Conservation (phyloP, 2,329 filamentous ascomycete species). For the Cadophora luteo-olivacea region DNA sequence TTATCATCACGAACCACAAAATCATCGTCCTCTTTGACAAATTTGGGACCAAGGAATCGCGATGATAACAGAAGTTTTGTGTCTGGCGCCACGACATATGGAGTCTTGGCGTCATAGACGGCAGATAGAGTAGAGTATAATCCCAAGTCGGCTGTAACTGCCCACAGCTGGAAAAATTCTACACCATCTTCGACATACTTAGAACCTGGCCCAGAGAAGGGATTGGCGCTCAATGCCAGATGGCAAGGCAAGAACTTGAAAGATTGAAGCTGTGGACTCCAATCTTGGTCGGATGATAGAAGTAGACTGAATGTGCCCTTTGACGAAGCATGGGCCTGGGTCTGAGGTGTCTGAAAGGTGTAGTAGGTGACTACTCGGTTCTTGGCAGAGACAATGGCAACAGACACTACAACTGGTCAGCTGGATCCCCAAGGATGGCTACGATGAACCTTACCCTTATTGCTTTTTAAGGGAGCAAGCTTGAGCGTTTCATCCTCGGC, state of each 20-base stretch:
- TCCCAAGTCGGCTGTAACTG: slow-evolving; percentile 51
- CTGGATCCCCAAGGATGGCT: background rate
- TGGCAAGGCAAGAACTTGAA: slow-evolving; percentile 29
- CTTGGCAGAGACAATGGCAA: slow-evolving; percentile 39
- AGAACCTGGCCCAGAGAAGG: slow-evolving; percentile 21
- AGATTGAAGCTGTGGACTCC: slow-evolving; percentile 8
- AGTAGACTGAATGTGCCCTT: slow-evolving; percentile 34
- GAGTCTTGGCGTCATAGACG: slow-evolving; percentile 24
- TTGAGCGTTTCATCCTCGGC: slow-evolving; percentile 48
- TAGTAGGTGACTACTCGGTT: slow-evolving; percentile 40
- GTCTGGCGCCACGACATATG: slow-evolving; percentile 25
- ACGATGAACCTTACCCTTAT: slow-evolving; percentile 30
- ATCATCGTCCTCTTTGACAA: slow-evolving; percentile 28
- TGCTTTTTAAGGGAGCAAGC: slow-evolving; percentile 45
- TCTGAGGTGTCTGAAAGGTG: slow-evolving; percentile 31
- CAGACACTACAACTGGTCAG: slow-evolving; percentile 35
- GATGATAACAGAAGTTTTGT: slow-evolving; percentile 21
- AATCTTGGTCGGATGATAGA: background rate
- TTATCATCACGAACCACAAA: slow-evolving; percentile 40
- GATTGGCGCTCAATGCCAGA: slow-evolving; percentile 21
- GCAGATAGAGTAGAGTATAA: slow-evolving; percentile 50
- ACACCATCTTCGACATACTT: slow-evolving; percentile 46
- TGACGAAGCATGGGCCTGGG: slow-evolving; percentile 18
- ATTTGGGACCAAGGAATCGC: slow-evolving; percentile 18
- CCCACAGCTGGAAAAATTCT: slow-evolving; percentile 55